These are phyloP conservation scores for Phylloboletellus chloephorus DNA, from an alignment of 1,284 basidiomycete genomes.

Conservation along the genomic window DNA sequence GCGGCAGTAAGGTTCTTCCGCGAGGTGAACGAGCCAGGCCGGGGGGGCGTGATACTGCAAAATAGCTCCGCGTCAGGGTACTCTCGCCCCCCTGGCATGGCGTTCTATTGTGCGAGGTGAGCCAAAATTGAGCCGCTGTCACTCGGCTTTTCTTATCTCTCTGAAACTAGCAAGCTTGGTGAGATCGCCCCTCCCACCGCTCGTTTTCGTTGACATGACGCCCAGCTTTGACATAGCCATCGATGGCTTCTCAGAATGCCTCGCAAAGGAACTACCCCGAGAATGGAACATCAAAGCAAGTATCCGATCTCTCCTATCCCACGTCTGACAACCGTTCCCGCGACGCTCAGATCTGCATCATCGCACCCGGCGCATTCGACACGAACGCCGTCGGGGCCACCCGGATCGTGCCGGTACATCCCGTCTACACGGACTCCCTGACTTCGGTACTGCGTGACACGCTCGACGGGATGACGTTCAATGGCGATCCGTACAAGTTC, in stretches of 20 bases:
- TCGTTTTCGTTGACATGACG: neutral
- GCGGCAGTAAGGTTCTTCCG: conserved; percentile 15
- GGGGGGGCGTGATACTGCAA: conserved; percentile 13
- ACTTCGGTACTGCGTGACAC: neutral
- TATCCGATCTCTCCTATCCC: neutral
- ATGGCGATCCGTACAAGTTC: conserved; percentile 18
- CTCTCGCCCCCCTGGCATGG: conserved; percentile 2
- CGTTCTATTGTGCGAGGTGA: conserved; percentile 13
- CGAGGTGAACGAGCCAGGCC: conserved; percentile 15
- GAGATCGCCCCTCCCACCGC: neutral
- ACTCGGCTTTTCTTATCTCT: neutral
- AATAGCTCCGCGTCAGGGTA: conserved; percentile 17
- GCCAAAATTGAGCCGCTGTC: neutral
- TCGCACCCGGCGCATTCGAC: conserved; percentile 18
- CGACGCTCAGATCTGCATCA: conserved; percentile 17
- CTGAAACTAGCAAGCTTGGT: conserved; percentile 16
- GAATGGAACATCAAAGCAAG: conserved; percentile 23
- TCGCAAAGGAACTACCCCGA: conserved; percentile 10
- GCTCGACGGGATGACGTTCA: neutral
- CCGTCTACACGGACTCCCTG: conserved; percentile 13
- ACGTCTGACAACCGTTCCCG: neutral
- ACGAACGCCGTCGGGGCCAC: conserved; percentile 2
- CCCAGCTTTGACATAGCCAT: conserved; percentile 9
- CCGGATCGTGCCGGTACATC: conserved; percentile 5
- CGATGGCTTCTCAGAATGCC: conserved; percentile 16